Evolutionary conservation across 495 filamentous ascomycete genomes (phyloP).

Genomic region (Aspergillus ellipticus): DNA sequence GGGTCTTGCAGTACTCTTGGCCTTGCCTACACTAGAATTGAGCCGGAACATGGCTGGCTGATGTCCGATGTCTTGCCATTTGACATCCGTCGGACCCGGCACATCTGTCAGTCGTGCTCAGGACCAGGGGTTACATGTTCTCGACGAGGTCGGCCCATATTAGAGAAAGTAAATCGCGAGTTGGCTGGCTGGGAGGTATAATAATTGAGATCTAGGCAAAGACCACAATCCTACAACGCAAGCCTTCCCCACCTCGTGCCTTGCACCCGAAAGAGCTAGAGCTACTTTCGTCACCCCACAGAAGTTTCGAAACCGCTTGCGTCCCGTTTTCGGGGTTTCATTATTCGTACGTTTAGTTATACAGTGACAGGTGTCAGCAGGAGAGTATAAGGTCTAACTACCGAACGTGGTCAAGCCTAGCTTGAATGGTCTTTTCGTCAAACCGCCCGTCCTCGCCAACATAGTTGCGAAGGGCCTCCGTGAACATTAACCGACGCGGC

Average conservation of each 20-base stretch:
- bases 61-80: neutral
- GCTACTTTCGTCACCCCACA: too few relatives aligned
- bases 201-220: too few relatives aligned
- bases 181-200: neutral
- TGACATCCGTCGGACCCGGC: neutral
- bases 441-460: slow-evolving; percentile 39
- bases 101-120: neutral
- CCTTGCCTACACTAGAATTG: neutral
- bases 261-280: too few relatives aligned
- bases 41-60: neutral
- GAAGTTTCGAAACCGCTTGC: neutral
- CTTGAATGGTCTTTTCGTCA: slow-evolving; percentile 43
- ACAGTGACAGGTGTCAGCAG: neutral
- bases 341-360: neutral
- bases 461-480: slow-evolving; percentile 57
- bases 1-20: neutral
- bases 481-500: slow-evolving; percentile 68
- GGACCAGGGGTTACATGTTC: neutral
- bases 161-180: neutral
- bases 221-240: too few relatives aligned
- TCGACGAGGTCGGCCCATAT: neutral
- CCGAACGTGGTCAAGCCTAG: slow-evolving; percentile 33
- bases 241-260: too few relatives aligned
- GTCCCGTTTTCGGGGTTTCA: neutral
- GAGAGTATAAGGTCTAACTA: neutral